Evolutionary conservation across 73 alveolate species (phyloP).

Genomic region (Stentor roeselii): DNA sequence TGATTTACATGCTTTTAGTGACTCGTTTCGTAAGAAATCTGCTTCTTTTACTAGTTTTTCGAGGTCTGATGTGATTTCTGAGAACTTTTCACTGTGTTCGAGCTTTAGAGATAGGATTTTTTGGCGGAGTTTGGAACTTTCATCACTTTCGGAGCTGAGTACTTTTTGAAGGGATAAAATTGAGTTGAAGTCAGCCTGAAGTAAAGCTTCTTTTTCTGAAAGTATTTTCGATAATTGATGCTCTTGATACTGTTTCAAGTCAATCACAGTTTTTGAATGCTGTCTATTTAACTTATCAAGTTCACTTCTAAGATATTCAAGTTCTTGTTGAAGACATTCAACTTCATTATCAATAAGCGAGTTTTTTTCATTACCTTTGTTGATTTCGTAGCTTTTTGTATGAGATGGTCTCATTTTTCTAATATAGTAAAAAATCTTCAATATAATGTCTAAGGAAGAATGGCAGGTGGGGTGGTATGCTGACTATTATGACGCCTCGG

Average conservation of each 20-base stretch:
- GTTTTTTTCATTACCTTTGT: not conserved
- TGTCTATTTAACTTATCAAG: not conserved
- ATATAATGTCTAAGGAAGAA: not conserved
- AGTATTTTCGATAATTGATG: not conserved
- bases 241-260: not conserved
- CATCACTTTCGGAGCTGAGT: conserved; percentile 4
- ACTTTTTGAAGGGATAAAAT: not conserved
- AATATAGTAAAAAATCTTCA: no score
- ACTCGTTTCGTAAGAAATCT: not conserved
- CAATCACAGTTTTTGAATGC: not conserved
- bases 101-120: not conserved
- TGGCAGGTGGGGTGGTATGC: not conserved
- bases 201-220: not conserved
- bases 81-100: conserved; percentile 4
- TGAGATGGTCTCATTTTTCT: no score
- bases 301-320: not conserved
- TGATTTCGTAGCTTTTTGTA: no score
- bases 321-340: not conserved
- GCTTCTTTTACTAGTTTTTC: not conserved
- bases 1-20: not conserved
- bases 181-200: conserved; percentile 16
- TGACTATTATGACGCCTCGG: not conserved
- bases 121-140: not conserved
- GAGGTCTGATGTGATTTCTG: not conserved
- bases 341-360: not conserved